These are phyloP conservation scores for Stentor coeruleus DNA, from an alignment of 73 alveolate species.

Conservation along the genomic window DNA sequence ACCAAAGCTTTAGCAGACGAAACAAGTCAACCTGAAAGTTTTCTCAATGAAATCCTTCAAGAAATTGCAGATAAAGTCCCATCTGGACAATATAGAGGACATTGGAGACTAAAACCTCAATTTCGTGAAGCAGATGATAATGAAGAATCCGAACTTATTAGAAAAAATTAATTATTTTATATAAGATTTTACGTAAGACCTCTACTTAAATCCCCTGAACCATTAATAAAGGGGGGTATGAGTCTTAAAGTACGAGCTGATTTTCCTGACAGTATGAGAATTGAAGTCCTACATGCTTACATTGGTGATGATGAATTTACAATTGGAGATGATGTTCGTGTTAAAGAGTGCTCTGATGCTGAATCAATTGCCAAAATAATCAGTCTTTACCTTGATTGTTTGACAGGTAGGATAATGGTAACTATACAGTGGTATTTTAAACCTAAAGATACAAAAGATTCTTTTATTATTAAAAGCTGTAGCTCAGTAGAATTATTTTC, in stretches of 20 bases:
- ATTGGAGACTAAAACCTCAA: constrained; percentile 24
- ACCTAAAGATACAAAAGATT: neutral
- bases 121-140: no score
- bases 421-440: neutral
- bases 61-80: neutral
- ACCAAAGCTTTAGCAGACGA: neutral
- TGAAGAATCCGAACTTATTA: no score
- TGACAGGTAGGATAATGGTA: neutral
- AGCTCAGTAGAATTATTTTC: neutral
- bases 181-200: no score
- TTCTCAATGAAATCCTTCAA: neutral
- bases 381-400: neutral
- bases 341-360: neutral
- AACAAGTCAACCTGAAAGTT: neutral
- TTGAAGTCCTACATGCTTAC: neutral
- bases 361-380: neutral
- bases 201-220: no score
- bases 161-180: no score
- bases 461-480: neutral
- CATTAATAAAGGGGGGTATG: neutral
- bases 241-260: no score
- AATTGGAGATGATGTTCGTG: neutral
- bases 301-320: neutral
- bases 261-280: neutral
- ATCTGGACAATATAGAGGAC: neutral